Base-by-base conservation (phyloP, 176 grass and related monocot genomes). In the Cenchrus fungigraminus region DNA sequence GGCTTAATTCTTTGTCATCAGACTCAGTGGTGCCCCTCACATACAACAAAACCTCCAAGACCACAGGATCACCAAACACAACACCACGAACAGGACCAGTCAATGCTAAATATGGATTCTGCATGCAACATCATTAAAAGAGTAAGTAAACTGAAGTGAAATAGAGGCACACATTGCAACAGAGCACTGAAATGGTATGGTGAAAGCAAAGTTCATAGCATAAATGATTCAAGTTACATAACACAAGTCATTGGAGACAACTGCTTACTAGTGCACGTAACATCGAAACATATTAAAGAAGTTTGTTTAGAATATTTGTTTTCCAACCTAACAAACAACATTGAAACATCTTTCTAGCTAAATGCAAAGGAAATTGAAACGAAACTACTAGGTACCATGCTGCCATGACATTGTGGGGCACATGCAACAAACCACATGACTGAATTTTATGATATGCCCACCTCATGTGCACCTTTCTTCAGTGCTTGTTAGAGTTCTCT, bases 11-110 rank as follows among this genome's bases (percentile, higher is more conserved):
- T 25, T 25, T 25, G 25, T 25, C 25, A 25, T 25, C 25, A 25
- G 25, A 25, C 25, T 25, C 25, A 25, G 25, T 25, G 25, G 25
- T 25, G 25, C 25, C 25, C 25, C 25, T 25, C 25, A 25, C 25
- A 25, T 25, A 25, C 25, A 25, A 25, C 25, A 25, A 25, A 25
- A 25, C 25, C 25, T 25, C 25, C 25, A 25, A 25, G 22, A 14
- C 22, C 55, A 73, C 68, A 50, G 1, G 9, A 83, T 20, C 68
- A 45, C 11, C 29, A 28, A 63, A 46, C 56, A 83, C 10, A 15
- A 83, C 57, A 51, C 56, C 81, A 10, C 81, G 57, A 14, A 20
- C 60, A 62, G 81, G 81, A 50, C 81, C 81, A 22, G 81, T 73
- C 56, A 83, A 9, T 63, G 47, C 31, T 31, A 83, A 19, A 22